Conservation (phyloP, 352 stramenopile genomes). For the Phytophthora constricta region DNA sequence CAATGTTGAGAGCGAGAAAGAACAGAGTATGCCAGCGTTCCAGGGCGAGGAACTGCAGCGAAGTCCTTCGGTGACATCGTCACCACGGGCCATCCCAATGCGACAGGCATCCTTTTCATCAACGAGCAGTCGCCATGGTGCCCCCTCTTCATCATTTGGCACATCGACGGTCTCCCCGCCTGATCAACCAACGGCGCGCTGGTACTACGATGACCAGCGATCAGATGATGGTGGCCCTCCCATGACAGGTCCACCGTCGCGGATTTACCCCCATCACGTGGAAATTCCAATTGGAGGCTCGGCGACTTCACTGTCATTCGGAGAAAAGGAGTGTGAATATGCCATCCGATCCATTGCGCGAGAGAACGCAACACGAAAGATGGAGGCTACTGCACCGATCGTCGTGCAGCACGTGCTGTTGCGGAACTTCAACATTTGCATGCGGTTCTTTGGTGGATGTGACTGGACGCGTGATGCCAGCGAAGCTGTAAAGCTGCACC, state of each 20-base stretch:
- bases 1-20: conserved; percentile 5
- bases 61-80: conserved; percentile 41
- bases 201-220: conserved; percentile 76
- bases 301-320: conserved; percentile 85
- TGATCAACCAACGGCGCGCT: conserved; percentile 77
- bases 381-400: conserved; percentile 54
- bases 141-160: conserved; percentile 48
- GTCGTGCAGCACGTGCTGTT: conserved; percentile 84
- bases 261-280: conserved; percentile 88
- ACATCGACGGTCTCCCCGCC: conserved; percentile 59
- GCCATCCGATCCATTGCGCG: conserved; percentile 75
- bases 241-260: conserved; percentile 61
- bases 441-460: conserved; percentile 87
- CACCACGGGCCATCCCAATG: conserved; percentile 49
- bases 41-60: conserved; percentile 7
- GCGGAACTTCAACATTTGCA: conserved; percentile 89
- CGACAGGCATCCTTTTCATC: conserved; percentile 67
- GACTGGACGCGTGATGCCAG: conserved; percentile 75
- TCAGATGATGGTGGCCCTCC: conserved; percentile 37
- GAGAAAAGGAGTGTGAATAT: conserved; percentile 81
- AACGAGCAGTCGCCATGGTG: conserved; percentile 53
- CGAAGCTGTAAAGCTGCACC: conserved; percentile 44
- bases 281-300: conserved; percentile 87
- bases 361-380: conserved; percentile 61
- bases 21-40: background rate